Base-by-base conservation (phyloP, 2,329 filamentous ascomycete genomes). In the Chrysosporium keratinophilum region DNA sequence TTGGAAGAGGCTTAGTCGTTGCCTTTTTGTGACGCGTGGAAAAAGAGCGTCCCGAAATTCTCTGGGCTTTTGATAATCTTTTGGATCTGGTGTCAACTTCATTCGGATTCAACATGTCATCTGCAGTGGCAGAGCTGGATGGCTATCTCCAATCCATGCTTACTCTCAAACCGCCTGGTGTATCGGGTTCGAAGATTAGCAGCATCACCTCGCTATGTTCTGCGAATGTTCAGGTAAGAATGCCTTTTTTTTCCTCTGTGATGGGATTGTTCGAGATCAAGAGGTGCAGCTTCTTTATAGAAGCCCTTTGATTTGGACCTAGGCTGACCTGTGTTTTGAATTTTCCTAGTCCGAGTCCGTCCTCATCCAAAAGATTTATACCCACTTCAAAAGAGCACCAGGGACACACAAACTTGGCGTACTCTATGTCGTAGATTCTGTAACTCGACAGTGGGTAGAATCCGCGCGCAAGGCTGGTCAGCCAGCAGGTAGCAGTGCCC, bases 371-470 rank as follows among this genome's bases (percentile, higher is more conserved):
- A 96, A 95, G 71, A 85, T 98, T 66, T 95, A 87, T 74, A 94
- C 90, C 61, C 90, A 96, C 67, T 94, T 97, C 79, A 95, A 94
- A 74, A 95, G 93, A 73, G 85, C 90, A 62, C 88, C 88, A 57
- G 83, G 83, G 69, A 95, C 89, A 69, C 91, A 98, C 81, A 98
- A 98, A 76, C 81, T 98, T 72, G 93, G 93, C 74, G 90, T 96
- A 68, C 84, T 98, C 75, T 98, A 98, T 84, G 90, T 97, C 75
- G 88, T 98, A 90, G 93, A 98, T 80, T 95, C 91, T 78, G 90
- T 98, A 81, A 91, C 90, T 71, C 88, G 93, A 74, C 91, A 94
- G 77, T 98, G 93, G 91, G 83, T 95, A 77, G 91, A 97, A 71
- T 87, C 89, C 74, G 91, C 93, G 66, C 93, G 90, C 74, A 81